Percentiles rank a stretch among this genome's conserved stretches.
Evolutionary conservation across 495 filamentous ascomycete genomes (phyloP).

Genomic region (Penicillium turbatum): DNA sequence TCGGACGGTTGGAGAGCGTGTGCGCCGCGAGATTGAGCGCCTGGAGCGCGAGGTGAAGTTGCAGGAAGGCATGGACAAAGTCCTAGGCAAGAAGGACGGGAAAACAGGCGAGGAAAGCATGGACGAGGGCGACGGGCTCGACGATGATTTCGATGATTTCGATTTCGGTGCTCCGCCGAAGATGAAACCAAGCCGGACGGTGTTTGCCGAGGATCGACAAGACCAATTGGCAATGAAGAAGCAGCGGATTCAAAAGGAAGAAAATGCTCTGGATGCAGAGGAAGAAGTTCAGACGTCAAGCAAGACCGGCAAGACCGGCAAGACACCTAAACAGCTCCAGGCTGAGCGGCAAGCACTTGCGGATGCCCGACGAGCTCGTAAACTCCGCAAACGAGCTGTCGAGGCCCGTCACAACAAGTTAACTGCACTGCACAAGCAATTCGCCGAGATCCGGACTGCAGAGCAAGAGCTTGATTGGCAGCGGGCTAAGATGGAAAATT

Average conservation of each 20-base stretch:
- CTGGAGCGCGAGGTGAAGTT: slow-evolving; percentile 51
- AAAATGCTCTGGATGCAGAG: slow-evolving; percentile 27
- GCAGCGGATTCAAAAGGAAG: slow-evolving; percentile 16
- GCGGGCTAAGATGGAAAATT: slow-evolving; percentile 75
- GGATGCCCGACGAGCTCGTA: slow-evolving; percentile 41
- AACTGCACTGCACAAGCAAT: slow-evolving; percentile 60
- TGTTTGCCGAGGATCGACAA: slow-evolving; percentile 54
- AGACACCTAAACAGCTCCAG: slow-evolving; percentile 37
- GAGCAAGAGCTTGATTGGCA: slow-evolving; percentile 76
- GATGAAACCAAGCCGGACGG: slow-evolving; percentile 39
- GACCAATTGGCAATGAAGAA: slow-evolving; percentile 44
- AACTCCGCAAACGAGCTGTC: slow-evolving; percentile 46
- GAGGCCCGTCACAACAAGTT: slow-evolving; percentile 54
- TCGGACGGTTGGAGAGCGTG: slow-evolving; percentile 58
- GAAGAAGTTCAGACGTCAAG: slow-evolving; percentile 24
- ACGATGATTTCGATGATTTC: slow-evolving; percentile 29
- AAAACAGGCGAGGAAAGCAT: slow-evolving; percentile 22
- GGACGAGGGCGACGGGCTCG: slow-evolving; percentile 25
- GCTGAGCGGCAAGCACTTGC: slow-evolving; percentile 40
- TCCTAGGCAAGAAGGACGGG: slow-evolving; percentile 25
- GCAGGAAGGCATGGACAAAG: slow-evolving; percentile 33
- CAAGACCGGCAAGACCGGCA: slow-evolving; percentile 22
- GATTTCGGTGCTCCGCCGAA: slow-evolving; percentile 29
- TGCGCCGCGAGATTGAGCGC: slow-evolving; percentile 55
- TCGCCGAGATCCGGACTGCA: slow-evolving; percentile 64